Percentiles rank a stretch among this genome's conserved stretches.
These are phyloP conservation scores for Hortiboletus flavorubellus DNA, from an alignment of 768 basidiomycete species.

Conservation along the genomic window DNA sequence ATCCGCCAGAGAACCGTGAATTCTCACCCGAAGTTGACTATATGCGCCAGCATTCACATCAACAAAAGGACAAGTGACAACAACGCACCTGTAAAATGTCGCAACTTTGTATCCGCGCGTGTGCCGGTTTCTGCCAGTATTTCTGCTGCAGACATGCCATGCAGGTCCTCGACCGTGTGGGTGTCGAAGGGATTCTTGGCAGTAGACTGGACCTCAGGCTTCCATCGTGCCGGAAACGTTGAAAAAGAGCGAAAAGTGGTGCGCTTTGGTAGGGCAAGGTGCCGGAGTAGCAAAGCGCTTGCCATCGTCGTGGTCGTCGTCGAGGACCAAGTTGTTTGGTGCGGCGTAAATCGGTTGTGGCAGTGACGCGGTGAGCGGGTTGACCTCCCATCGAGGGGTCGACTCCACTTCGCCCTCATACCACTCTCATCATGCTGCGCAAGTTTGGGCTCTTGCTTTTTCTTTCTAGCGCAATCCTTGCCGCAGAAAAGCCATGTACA, in stretches of 20 bases:
- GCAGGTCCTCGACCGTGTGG: constrained; percentile 81
- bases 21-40: constrained; percentile 89
- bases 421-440: constrained; percentile 4
- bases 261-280: constrained; percentile 39
- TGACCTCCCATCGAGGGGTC: constrained; percentile 27
- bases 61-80: neutral
- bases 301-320: constrained; percentile 51
- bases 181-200: constrained; percentile 56
- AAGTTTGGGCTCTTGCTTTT: neutral
- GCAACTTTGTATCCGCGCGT: constrained; percentile 73
- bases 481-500: constrained; percentile 60
- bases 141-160: constrained; percentile 73
- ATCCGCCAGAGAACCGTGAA: neutral
- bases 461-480: constrained; percentile 13
- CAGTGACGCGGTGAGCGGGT: constrained; percentile 8
- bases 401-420: constrained; percentile 7
- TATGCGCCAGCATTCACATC: constrained; percentile 5
- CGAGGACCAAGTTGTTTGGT: constrained; percentile 10
- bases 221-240: constrained; percentile 23
- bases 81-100: constrained; percentile 87
- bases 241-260: constrained; percentile 25
- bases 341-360: constrained; percentile 29
- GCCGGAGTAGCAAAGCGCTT: constrained; percentile 60
- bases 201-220: constrained; percentile 23
- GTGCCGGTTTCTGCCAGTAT: constrained; percentile 74